Evolutionary conservation across 305 asterid genomes (phyloP).

Genomic region (Solanum hybrid): DNA sequence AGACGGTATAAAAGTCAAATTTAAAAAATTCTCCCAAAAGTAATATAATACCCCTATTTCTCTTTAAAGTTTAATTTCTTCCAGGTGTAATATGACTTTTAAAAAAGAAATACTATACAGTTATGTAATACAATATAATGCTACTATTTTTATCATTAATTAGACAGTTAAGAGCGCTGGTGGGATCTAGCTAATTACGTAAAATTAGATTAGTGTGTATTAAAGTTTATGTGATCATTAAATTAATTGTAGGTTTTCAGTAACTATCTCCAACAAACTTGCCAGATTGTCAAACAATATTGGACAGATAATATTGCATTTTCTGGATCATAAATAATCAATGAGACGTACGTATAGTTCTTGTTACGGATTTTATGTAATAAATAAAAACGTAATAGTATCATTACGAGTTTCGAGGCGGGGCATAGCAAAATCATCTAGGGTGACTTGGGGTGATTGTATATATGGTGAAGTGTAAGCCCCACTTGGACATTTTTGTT

Average conservation of each 20-base stretch:
- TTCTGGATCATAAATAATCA: not conserved
- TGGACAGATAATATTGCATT: not conserved
- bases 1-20: not conserved
- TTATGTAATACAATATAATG: not conserved
- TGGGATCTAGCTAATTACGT: not conserved
- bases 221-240: not conserved
- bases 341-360: not conserved
- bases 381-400: not conserved
- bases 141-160: not conserved
- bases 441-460: not conserved
- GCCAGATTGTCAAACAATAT: not conserved
- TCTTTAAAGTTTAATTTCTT: not conserved
- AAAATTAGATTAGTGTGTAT: not conserved
- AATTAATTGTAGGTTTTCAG: not conserved
- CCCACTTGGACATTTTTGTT: not conserved
- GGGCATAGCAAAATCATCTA: not conserved
- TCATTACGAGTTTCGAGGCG: not conserved
- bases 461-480: not conserved
- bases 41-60: not conserved
- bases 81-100: constrained; percentile 1
- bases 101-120: not conserved
- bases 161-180: not conserved
- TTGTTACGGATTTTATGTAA: not conserved
- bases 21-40: not conserved
- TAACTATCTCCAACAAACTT: not conserved